Base-by-base conservation (phyloP, 441 rosid genomes). In the Arabidopsis hybrid region DNA sequence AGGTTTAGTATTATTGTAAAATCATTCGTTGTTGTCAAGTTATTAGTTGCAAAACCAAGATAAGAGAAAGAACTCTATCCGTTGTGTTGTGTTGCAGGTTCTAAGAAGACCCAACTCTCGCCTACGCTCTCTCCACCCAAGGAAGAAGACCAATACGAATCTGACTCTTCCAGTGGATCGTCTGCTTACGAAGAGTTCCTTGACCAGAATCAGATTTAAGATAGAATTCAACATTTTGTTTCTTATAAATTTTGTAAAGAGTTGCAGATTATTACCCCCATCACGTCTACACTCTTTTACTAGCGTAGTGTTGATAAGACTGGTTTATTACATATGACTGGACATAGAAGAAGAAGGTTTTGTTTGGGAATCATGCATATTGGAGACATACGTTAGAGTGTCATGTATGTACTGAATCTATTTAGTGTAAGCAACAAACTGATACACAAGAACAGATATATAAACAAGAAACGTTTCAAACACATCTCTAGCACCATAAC, bases 1-100 rank as follows among this genome's bases (percentile, higher is more conserved):
- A 91, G 98, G 98, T 91, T 67, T 34, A 84, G n/a, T 50, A 64
- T 46, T 34, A 21, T 10, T 12, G 7, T 21, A 21, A 21, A 21
- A 21, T 21, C 26, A 21, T 21, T 21, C 26, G 26, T 21, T 21
- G 26, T 21, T 21, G 26, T 21, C 61, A 61, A 52, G 56, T 12
- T 13, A 8, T 59, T 17, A 35, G 14, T 17, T 40, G 40, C 56
- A 18, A 57, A 21, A 17, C 14, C 18, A 63, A 38, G 50, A 11
- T 29, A 52, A 69, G n/a, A n/a, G 47, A 57, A 29, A 47, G 2
- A 51, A 58, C 39, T 43, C 17, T 38, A 1, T 71, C 36, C 5
- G 38, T n/a, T 31, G 32, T 52, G 38, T 35, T 67, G 64, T 69
- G 53, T 56, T 62, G 7, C 39, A 77, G 80, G 68, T 77, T 77